These are phyloP conservation scores for Excoecaria agallocha DNA, from an alignment of 345 rosid genomes.

Conservation along the genomic window DNA sequence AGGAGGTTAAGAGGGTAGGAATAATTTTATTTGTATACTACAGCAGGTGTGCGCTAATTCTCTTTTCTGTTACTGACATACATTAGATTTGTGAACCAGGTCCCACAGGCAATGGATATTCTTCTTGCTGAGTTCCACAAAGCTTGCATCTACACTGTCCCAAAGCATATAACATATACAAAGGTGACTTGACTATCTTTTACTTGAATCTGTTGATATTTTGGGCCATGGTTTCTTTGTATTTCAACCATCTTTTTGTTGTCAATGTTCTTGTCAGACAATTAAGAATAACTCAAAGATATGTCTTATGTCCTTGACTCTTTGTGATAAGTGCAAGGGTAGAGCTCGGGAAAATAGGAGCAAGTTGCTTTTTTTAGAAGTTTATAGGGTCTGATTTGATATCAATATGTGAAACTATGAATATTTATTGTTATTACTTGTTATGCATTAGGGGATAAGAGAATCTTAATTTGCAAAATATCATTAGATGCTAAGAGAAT, in stretches of 20 bases:
- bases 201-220: background rate
- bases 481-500: background rate
- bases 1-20: conserved; percentile 2
- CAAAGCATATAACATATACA: conserved; percentile 66
- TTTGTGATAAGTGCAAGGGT: background rate
- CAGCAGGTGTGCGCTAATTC: background rate
- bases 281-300: background rate
- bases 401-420: background rate
- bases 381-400: background rate
- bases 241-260: background rate
- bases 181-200: conserved; percentile 45
- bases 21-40: background rate
- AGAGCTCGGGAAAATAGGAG: background rate
- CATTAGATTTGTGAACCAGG: conserved; percentile 39
- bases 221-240: background rate
- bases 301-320: background rate
- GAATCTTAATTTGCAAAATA: background rate
- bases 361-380: background rate
- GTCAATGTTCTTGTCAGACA: background rate
- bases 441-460: background rate
- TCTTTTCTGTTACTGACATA: background rate
- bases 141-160: conserved; percentile 87
- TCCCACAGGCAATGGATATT: conserved; percentile 75
- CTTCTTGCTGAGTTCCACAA: conserved; percentile 82
- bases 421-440: background rate